A percentile compares a stretch with the other conserved stretches of the same genome.
These are phyloP conservation scores for Barnettozyma siamensis DNA, from an alignment of 805 yeast species.

Conservation along the genomic window DNA sequence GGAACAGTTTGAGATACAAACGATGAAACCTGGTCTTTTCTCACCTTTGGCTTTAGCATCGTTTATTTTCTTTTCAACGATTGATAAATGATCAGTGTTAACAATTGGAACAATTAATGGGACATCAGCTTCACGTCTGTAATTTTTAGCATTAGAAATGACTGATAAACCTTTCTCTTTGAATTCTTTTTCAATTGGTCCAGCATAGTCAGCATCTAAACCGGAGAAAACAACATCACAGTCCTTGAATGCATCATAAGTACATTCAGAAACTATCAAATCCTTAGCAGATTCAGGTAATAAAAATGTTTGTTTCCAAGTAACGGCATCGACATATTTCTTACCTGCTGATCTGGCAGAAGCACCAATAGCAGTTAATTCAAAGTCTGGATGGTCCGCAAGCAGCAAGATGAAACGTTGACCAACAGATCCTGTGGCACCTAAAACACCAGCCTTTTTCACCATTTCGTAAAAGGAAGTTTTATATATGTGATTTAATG, in stretches of 20 bases:
- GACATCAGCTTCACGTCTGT: slow-evolving; percentile 79
- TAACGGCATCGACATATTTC: slow-evolving; percentile 74
- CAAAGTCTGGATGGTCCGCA: slow-evolving; percentile 85
- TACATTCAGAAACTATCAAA: slow-evolving; percentile 73
- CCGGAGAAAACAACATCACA: slow-evolving; percentile 97
- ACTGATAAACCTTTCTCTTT: slow-evolving; percentile 76
- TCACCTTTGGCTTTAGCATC: slow-evolving; percentile 51
- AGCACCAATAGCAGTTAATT: slow-evolving; percentile 83
- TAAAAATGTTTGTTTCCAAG: slow-evolving; percentile 89
- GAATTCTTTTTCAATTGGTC: slow-evolving; percentile 83
- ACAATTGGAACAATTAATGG: slow-evolving; percentile 95
- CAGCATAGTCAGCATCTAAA: slow-evolving; percentile 88
- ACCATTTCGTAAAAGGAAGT: slow-evolving; percentile 19
- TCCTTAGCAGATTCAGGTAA: slow-evolving; percentile 65
- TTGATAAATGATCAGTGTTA: slow-evolving; percentile 82
- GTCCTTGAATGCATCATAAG: slow-evolving; percentile 65
- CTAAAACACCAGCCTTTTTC: slow-evolving; percentile 76
- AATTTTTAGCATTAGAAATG: slow-evolving; percentile 93
- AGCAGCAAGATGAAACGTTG: slow-evolving; percentile 87
- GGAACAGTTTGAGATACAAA: slow-evolving; percentile 96
- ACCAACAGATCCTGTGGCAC: slow-evolving; percentile 98
- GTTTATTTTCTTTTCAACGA: slow-evolving; percentile 54
- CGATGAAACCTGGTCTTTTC: slow-evolving; percentile 70
- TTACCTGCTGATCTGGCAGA: slow-evolving; percentile 92
- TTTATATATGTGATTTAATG: no score